phyloP scores from a whole-genome alignment of 345 rosid species.

The Salix udensis region DNA sequence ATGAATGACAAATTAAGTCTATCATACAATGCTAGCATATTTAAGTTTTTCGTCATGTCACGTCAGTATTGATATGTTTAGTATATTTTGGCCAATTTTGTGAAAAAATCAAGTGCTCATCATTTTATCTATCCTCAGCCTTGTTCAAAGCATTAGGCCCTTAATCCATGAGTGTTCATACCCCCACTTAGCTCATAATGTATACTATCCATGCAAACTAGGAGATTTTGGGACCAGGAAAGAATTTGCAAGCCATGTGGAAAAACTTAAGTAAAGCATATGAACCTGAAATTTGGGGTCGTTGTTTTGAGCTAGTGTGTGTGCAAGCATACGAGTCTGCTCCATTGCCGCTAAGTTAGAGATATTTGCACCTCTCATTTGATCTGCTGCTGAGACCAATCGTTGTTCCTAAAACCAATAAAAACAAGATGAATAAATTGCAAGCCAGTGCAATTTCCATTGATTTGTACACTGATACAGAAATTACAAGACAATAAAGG shows the following conservation, averaged over 20 bases:
- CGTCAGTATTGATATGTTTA: not conserved
- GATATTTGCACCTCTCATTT: conserved; percentile 58
- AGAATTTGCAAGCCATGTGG: not conserved
- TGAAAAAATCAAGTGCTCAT: too few species aligned
- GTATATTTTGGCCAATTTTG: not conserved
- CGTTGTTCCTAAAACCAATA: conserved; percentile 58
- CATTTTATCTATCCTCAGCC: not conserved
- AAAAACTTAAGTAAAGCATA: conserved; percentile 3
- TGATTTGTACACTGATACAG: not conserved
- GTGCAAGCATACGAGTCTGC: conserved; percentile 96
- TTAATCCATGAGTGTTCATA: not conserved
- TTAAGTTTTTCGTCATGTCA: not conserved
- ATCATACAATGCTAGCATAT: not conserved
- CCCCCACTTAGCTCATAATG: not conserved
- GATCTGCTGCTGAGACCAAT: conserved; percentile 48
- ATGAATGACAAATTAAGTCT: not conserved
- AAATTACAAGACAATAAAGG: not conserved
- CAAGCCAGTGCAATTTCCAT: not conserved
- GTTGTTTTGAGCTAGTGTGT: conserved; percentile 77
- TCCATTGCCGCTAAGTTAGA: conserved; percentile 81
- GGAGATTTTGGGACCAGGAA: not conserved
- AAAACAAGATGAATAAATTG: conserved; percentile 8
- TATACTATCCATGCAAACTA: not conserved
- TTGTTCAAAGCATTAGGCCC: not conserved
- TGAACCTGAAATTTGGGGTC: conserved; percentile 97